Base-by-base conservation (phyloP, 1,284 basidiomycete species). In the Heimioporus retisporus region DNA sequence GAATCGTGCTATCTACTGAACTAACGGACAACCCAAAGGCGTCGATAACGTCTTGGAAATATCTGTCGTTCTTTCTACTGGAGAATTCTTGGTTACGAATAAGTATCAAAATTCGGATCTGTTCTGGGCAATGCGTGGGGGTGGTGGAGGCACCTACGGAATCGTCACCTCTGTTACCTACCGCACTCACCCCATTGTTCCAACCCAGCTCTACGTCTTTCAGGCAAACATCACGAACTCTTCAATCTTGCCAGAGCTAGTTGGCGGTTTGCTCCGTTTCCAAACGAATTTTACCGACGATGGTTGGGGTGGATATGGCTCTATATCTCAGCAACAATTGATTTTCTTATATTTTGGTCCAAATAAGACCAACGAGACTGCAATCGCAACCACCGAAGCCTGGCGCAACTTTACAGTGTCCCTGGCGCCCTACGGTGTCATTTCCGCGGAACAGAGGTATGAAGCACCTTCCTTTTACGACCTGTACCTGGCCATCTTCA, bases 41-140 rank as follows among this genome's bases (percentile, higher is more conserved):
- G 81, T 81, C 13, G 83, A 84, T 66, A 83, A 84, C 51, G 82
- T 79, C 11, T 63, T 87, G 53, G 68, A 70, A 55, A 72, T 70
- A 14, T 69, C 64, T 1, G 58, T 71, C 5, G 69, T 72, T 1
- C 61, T 70, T 42, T 69, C 68, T 43, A 69, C 68, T 0, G 69
- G 73, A 6, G 43, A 68, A 28, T 65, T 69, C 54, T 57, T 75
- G 55, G 58, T 48, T 11, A 31, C 48, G 40, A 75, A 74, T 55
- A 50, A 57, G 0, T 40, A 72, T 51, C 70, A 68, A 43, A 62
- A 71, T 43, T 54, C 63, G 16, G 73, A 71, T 28, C 66, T 54
- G 13, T 89, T 86, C 76, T 87, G 84, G 81, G 85, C 84, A 0
- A 72, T 87, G 61, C 80, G 84, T 25, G 35, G 35, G 11, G 35